phyloP scores from a whole-genome alignment of 495 filamentous ascomycete species.

The Penicillium soppii region DNA sequence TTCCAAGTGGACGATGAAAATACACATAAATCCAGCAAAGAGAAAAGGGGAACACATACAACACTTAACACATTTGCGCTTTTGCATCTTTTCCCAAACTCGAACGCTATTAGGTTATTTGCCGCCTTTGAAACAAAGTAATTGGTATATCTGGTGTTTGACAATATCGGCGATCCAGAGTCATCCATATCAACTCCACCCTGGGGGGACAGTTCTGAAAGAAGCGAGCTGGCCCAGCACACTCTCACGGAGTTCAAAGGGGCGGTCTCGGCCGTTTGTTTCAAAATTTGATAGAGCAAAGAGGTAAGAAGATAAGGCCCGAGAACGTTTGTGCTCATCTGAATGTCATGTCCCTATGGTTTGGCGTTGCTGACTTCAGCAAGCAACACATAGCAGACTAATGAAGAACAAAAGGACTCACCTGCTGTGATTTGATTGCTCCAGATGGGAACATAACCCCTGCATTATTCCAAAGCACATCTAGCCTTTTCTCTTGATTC shows the following conservation, averaged over 20 bases:
- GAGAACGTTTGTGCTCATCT: conserved; percentile 48
- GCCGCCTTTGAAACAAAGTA: not conserved
- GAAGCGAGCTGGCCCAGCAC: conserved; percentile 25
- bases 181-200: conserved; percentile 13
- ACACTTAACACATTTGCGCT: not conserved
- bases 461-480: conserved; percentile 53
- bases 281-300: conserved; percentile 44
- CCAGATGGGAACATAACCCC: conserved; percentile 43
- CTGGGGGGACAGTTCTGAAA: not conserved
- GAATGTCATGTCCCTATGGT: conserved; percentile 42
- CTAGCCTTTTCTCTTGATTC: conserved; percentile 36
- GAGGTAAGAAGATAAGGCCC: conserved; percentile 48
- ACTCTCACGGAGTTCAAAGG: conserved; percentile 34
- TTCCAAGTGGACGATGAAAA: too few species aligned
- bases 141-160: not conserved
- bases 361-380: too few species aligned
- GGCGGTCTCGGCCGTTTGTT: conserved; percentile 29
- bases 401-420: not conserved
- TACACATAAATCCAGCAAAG: too few species aligned
- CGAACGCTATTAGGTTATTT: not conserved
- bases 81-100: not conserved
- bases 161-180: not conserved
- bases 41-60: too few species aligned
- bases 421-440: conserved; percentile 31
- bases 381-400: too few species aligned